Conservation (phyloP, 495 filamentous ascomycete species). For the Neurospora sp. region DNA sequence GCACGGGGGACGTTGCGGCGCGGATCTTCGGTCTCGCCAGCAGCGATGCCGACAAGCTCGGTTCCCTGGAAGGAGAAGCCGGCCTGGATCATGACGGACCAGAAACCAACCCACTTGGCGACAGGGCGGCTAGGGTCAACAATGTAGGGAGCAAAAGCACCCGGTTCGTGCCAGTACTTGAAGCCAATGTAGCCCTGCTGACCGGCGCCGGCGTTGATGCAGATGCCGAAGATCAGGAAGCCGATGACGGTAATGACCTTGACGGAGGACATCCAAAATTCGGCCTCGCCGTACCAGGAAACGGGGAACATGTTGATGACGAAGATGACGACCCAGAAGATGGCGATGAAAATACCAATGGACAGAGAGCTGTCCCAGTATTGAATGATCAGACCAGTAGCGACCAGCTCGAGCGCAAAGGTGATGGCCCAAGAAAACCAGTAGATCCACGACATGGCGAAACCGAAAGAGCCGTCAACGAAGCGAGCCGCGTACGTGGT, state of each 20-base stretch:
- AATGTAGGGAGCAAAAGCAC: conserved; percentile 52
- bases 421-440: conserved; percentile 49
- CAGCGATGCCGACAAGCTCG: conserved; percentile 56
- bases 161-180: conserved; percentile 58
- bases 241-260: conserved; percentile 69
- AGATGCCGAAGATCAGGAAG: conserved; percentile 54
- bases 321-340: conserved; percentile 64
- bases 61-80: conserved; percentile 40
- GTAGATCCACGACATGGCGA: conserved; percentile 64
- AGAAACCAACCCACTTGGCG: conserved; percentile 39
- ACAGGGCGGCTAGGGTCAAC: conserved; percentile 20
- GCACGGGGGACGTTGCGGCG: conserved; percentile 43
- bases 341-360: conserved; percentile 60
- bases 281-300: conserved; percentile 58
- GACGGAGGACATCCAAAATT: conserved; percentile 63
- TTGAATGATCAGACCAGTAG: conserved; percentile 62
- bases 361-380: conserved; percentile 53
- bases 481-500: conserved; percentile 65
- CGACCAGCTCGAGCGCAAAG: conserved; percentile 65
- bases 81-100: conserved; percentile 36
- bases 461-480: conserved; percentile 63
- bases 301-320: conserved; percentile 58
- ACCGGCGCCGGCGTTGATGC: conserved; percentile 57
- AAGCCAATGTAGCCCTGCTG: conserved; percentile 59
- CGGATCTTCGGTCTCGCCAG: conserved; percentile 55